These are phyloP conservation scores for Baudoinia panamericana DNA, from an alignment of 495 filamentous ascomycete genomes.

Conservation along the genomic window DNA sequence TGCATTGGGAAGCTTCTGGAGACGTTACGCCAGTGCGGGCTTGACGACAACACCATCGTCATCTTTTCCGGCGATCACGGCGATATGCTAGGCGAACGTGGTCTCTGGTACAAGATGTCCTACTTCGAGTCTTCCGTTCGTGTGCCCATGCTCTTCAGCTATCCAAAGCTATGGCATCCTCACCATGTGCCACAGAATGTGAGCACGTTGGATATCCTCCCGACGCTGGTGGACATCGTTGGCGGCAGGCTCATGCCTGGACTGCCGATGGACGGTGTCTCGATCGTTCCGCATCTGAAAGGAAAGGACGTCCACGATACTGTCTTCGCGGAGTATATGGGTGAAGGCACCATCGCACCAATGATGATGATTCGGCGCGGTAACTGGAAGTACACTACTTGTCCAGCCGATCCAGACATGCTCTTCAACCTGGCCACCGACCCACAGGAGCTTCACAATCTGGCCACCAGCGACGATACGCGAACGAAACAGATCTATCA, in stretches of 20 bases:
- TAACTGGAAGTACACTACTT: slow-evolving; percentile 71
- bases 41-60: slow-evolving; percentile 71
- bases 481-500: slow-evolving; percentile 37
- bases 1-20: slow-evolving; percentile 66
- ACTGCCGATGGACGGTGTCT: slow-evolving; percentile 66
- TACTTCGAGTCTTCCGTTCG: slow-evolving; percentile 77
- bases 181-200: slow-evolving; percentile 62
- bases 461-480: slow-evolving; percentile 41
- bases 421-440: slow-evolving; percentile 63
- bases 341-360: slow-evolving; percentile 71
- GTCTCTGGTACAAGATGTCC: slow-evolving; percentile 90
- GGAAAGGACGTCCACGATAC: slow-evolving; percentile 52
- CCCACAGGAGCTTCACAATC: slow-evolving; percentile 59
- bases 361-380: slow-evolving; percentile 85
- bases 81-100: slow-evolving; percentile 83
- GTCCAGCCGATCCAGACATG: slow-evolving; percentile 64
- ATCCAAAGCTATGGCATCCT: slow-evolving; percentile 54
- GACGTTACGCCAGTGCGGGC: slow-evolving; percentile 56
- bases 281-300: slow-evolving; percentile 56
- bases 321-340: slow-evolving; percentile 79
- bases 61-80: slow-evolving; percentile 83
- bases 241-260: slow-evolving; percentile 46
- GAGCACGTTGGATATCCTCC: slow-evolving; percentile 72
- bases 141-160: slow-evolving; percentile 65
- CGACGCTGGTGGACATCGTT: slow-evolving; percentile 70